A percentile compares a stretch with the other conserved stretches of the same genome.
phyloP scores from a whole-genome alignment of 2,329 filamentous ascomycete genomes.

The Hymenoscyphus fructigenus region DNA sequence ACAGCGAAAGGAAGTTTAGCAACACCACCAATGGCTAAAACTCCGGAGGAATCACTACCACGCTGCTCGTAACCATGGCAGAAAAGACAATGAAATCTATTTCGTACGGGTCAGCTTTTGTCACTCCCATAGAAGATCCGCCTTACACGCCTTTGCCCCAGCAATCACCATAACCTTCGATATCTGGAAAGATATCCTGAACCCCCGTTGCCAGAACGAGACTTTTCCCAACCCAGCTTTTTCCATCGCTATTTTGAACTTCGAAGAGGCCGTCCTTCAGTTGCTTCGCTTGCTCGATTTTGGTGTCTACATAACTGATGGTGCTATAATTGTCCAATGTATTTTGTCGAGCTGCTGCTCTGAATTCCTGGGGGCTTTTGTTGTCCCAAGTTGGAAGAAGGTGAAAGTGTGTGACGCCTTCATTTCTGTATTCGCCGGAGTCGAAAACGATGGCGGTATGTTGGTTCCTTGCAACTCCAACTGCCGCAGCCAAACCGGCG shows the following conservation, averaged over 20 bases:
- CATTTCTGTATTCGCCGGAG: constrained; percentile 44
- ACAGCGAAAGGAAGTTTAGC: constrained; percentile 36
- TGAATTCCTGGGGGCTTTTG: constrained; percentile 34
- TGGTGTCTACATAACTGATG: constrained; percentile 35
- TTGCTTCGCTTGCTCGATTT: constrained; percentile 23
- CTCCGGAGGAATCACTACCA: constrained; percentile 35
- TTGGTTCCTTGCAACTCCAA: constrained; percentile 40
- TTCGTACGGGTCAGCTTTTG: neutral
- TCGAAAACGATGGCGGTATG: constrained; percentile 46
- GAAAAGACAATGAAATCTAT: constrained; percentile 12
- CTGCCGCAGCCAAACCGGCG: constrained; percentile 43
- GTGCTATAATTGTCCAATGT: constrained; percentile 39
- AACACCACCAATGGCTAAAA: constrained; percentile 44
- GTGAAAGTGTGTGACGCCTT: constrained; percentile 44
- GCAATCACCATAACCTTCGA: constrained; percentile 8
- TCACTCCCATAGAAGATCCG: neutral
- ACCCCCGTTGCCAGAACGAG: constrained; percentile 7
- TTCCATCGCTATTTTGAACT: constrained; percentile 42
- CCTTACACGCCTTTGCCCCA: constrained; percentile 10
- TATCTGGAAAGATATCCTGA: constrained; percentile 8
- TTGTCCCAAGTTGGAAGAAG: constrained; percentile 41
- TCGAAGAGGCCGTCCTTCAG: constrained; percentile 34
- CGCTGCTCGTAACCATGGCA: constrained; percentile 9
- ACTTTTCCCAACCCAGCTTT: constrained; percentile 11
- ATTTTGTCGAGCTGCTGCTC: constrained; percentile 36